Evolutionary conservation across 2,329 filamentous ascomycete genomes (phyloP), one percentile per base, ranked within the genome.

Genomic region (Cercospora janseana): DNA sequence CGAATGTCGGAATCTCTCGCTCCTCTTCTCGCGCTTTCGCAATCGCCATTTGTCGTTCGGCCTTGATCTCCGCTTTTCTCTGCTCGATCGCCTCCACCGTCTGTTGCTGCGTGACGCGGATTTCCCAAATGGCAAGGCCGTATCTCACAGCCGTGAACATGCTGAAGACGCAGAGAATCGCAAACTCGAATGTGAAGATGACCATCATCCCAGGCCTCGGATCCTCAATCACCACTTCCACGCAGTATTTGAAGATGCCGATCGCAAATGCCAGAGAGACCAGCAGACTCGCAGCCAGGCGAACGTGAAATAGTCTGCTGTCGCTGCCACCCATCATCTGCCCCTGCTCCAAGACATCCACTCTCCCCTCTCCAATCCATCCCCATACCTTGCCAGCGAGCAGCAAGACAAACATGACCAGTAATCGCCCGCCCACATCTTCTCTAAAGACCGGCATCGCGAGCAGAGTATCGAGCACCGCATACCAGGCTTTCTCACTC

Each of bases 181-280:
- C 91, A 66, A 97, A 97, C 69, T 98, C 93, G 62, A 98, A 98
- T 4, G 94, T 83, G 65, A 98, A 98, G 90, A 98, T 97, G 56
- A 98, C 90, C 90, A 97, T 98, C 87, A 98, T 97, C 52, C 94
- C 93, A 0, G 92, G 90, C n/a, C 87, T 80, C 2, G 92, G 88
- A 66, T 94, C 85, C 51, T 87, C 83, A 42, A 96, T 83, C 24
- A 97, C 91, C 0, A 86, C 88, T 21, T 83, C 81, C 54, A 95
- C 78, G 51, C 87, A 85, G 68, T 95, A 96, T 41, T 79, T 79
- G 58, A 96, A 82, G 72, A 98, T 83, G 66, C 79, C 85, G 18
- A 83, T 68, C 65, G 95, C 87, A 72, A 95, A 96, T 12, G 82
- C 60, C 51, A 95, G 78, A 57, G 91, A 92, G 46, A 95, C 70